Conservation (phyloP, 352 stramenopile species). For the Globisporangium middletonii region DNA sequence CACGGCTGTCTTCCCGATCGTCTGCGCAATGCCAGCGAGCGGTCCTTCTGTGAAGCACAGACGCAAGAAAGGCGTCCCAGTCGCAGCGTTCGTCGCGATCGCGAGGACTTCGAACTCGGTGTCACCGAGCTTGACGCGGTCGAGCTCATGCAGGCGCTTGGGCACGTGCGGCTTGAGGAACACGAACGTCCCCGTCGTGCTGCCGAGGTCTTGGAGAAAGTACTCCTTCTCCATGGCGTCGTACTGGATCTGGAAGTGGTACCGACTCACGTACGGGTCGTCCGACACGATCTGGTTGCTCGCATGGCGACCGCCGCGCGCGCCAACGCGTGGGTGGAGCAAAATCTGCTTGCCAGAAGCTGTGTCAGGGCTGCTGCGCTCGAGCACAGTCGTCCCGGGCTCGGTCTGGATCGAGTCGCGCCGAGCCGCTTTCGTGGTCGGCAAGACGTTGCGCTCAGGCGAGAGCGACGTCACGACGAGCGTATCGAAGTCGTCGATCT, state of each 20-base stretch:
- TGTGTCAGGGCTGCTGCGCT: no score
- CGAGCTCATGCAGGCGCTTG: constrained; percentile 61
- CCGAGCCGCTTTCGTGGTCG: neutral
- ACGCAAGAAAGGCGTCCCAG: constrained; percentile 64
- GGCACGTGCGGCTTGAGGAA: constrained; percentile 68
- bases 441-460: constrained; percentile 31
- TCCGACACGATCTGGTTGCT: constrained; percentile 86
- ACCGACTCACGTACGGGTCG: constrained; percentile 77
- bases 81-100: constrained; percentile 61
- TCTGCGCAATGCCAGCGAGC: constrained; percentile 62
- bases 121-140: constrained; percentile 74
- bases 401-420: constrained; percentile 10
- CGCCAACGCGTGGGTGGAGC: constrained; percentile 55
- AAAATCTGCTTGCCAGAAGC: constrained; percentile 40
- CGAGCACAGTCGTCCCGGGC: neutral
- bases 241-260: constrained; percentile 79
- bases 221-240: constrained; percentile 81
- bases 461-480: constrained; percentile 71
- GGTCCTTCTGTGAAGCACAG: constrained; percentile 76
- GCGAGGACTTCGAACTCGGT: constrained; percentile 77
- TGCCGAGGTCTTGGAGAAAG: constrained; percentile 73
- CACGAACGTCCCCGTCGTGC: constrained; percentile 74
- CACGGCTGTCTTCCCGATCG: constrained; percentile 66
- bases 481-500: constrained; percentile 67
- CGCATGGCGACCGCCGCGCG: constrained; percentile 58